Evolutionary conservation across 768 basidiomycete genomes (phyloP).

Genomic region (Mycena epipterygia): DNA sequence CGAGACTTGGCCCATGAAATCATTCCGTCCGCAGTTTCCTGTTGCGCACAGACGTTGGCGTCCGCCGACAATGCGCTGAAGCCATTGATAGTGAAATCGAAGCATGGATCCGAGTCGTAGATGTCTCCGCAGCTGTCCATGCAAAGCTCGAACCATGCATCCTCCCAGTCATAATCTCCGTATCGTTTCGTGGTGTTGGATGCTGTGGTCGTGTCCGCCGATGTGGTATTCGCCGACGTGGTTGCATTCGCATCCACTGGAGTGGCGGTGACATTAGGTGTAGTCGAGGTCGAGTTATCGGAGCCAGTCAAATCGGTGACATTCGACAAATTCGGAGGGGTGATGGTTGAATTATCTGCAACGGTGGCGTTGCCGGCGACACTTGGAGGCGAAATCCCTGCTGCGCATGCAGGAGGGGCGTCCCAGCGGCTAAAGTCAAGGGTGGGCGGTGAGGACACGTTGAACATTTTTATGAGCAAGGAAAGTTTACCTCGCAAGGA

Average conservation of each 20-base stretch:
- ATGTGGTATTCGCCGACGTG: constrained; percentile 1
- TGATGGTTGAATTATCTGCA: constrained; percentile 11
- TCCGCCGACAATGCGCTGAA: constrained; percentile 60
- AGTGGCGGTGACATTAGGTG: neutral
- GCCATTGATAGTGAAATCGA: constrained; percentile 53
- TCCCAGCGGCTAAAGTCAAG: constrained; percentile 49
- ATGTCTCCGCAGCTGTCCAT: constrained; percentile 56
- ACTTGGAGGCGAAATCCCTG: constrained; percentile 36
- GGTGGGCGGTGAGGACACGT: neutral
- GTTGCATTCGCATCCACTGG: constrained; percentile 11
- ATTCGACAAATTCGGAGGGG: neutral
- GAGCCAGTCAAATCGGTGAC: constrained; percentile 33
- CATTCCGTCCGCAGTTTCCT: constrained; percentile 64
- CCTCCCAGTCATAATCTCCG: constrained; percentile 46
- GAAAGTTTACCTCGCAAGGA: constrained; percentile 47
- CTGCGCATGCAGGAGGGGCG: constrained; percentile 50
- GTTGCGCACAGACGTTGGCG: constrained; percentile 63
- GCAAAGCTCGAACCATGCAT: constrained; percentile 62
- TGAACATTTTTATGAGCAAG: neutral
- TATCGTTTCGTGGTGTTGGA: constrained; percentile 1
- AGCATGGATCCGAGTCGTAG: constrained; percentile 53
- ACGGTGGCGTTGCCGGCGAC: constrained; percentile 21
- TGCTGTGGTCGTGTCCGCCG: constrained; percentile 32
- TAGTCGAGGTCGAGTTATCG: constrained; percentile 16
- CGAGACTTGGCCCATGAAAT: constrained; percentile 62